Conservation (phyloP, 176 grass and related monocot genomes). For the Oryza glaberrima region DNA sequence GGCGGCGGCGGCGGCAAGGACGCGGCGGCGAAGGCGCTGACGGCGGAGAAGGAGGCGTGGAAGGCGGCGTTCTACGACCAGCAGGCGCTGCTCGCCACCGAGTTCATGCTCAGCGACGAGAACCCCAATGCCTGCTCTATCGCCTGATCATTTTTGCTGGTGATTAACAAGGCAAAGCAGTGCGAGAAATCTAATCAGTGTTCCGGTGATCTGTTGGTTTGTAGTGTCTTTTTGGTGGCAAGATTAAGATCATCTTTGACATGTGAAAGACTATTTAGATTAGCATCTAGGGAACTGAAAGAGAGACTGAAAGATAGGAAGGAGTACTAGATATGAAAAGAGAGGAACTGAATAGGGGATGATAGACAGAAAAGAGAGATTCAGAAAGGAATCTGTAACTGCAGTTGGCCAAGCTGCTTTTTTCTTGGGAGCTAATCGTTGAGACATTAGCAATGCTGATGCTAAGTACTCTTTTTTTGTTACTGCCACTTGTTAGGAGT, state of each 20-base stretch:
- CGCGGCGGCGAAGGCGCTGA: slow-evolving; percentile 30
- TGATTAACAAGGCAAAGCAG: too few relatives aligned
- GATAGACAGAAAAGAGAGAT: background rate
- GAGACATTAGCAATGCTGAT: too few relatives aligned
- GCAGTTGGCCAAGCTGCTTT: background rate
- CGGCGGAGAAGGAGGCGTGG: slow-evolving; percentile 39
- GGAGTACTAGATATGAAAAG: background rate
- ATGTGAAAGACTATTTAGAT: background rate
- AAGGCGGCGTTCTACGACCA: slow-evolving; percentile 53
- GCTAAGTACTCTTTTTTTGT: too few relatives aligned
- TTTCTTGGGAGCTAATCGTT: too few relatives aligned
- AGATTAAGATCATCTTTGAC: background rate
- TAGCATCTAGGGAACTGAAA: background rate
- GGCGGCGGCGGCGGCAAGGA: slow-evolving; percentile 17
- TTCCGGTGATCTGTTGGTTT: too few relatives aligned
- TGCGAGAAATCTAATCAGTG: too few relatives aligned
- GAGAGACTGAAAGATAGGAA: background rate
- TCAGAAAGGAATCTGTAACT: background rate
- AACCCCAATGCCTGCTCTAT: slow-evolving; percentile 84
- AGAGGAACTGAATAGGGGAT: background rate
- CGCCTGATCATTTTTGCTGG: slow-evolving; percentile 42
- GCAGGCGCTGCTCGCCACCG: slow-evolving; percentile 45
- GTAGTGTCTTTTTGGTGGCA: background rate
- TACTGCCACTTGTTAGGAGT: too few relatives aligned
- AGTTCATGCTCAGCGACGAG: slow-evolving; percentile 81